Base-by-base conservation (phyloP, 441 rosid genomes). In the Arabidopsis hybrid region DNA sequence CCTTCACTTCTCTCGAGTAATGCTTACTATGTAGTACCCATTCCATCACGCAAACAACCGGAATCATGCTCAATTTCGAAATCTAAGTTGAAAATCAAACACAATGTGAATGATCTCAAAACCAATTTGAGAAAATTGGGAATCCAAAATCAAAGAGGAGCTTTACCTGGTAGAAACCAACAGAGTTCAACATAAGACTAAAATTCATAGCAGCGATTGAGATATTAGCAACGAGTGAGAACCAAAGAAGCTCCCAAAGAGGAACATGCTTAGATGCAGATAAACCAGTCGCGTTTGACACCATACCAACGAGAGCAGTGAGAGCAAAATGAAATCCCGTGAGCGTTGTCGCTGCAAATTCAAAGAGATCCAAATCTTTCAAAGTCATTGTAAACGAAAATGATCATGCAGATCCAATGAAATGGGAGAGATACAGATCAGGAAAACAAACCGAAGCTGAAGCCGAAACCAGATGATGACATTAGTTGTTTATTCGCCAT, bases 131-230 rank as follows among this genome's bases (percentile, higher is more conserved):
- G 34, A 42, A 3, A 26, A 8, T 2, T 53, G 39, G 4, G 3
- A 62, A 34, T 60, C 11, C 39, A 56, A n/a, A 52, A 42, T 1
- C 40, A 72, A 13, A 7, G 31, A 18, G 13, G 42, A 36, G 40
- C 1, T 39, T 6, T 6, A 89, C 99, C 79, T 95, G 99, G 60
- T 95, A 95, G 79, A 95, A 92, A 4, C 96, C 99, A 50, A 95
- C 98, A 14, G 98, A 95, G 83, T 95, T 95, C 67, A 92, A 84
- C 99, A 95, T 91, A 73, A 95, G 97, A 60, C 99, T 95, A 31
- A 95, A 76, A 83, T 95, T 95, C 99, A 95, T 95, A 72, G 91
- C 96, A 0, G 93, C 82, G 62, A 95, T 95, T n/a, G 99, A 95
- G 51, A 74, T 70, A 60, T 95, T 95, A 52, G 98, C 99, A 42